phyloP scores from a whole-genome alignment of 129 eudicot genomes.

The Scalesia atractyloides region DNA sequence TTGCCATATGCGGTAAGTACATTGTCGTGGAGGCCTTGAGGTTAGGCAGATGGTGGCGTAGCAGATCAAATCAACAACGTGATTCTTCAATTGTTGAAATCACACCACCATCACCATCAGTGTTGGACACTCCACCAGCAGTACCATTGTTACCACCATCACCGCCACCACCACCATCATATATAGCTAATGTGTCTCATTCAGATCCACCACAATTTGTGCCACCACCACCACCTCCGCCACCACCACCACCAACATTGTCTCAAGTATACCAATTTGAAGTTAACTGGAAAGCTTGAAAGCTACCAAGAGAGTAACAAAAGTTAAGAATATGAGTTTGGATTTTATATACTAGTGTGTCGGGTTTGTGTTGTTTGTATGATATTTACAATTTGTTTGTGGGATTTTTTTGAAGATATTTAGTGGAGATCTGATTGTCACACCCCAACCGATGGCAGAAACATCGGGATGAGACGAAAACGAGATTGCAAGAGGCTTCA shows the following conservation, averaged over 20 bases:
- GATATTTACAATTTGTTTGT: slow-evolving; percentile 5
- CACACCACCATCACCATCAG: slow-evolving; percentile 20
- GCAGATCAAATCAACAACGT: slow-evolving; percentile 24
- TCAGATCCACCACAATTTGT: slow-evolving; percentile 4
- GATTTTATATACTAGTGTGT: not conserved
- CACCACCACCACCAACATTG: not conserved
- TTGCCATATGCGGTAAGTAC: slow-evolving; percentile 77
- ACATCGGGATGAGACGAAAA: too few species aligned
- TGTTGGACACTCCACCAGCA: slow-evolving; percentile 1
- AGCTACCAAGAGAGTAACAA: not conserved
- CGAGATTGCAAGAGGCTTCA: too few species aligned
- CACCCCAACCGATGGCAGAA: too few species aligned
- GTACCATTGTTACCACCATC: not conserved
- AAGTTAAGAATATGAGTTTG: slow-evolving; percentile 7
- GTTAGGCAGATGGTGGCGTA: slow-evolving; percentile 51
- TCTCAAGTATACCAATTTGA: too few species aligned
- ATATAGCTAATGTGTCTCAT: slow-evolving; percentile 21
- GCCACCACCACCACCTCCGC: slow-evolving; percentile 9
- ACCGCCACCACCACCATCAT: slow-evolving; percentile 13
- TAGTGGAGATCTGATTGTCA: not conserved
- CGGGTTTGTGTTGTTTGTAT: slow-evolving; percentile 16
- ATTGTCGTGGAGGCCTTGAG: slow-evolving; percentile 61
- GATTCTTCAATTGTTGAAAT: slow-evolving; percentile 13
- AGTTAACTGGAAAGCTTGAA: slow-evolving; percentile 2
- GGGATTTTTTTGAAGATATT: not conserved